phyloP scores from a whole-genome alignment of 2,329 filamentous ascomycete genomes.

The Penicillium sp. region DNA sequence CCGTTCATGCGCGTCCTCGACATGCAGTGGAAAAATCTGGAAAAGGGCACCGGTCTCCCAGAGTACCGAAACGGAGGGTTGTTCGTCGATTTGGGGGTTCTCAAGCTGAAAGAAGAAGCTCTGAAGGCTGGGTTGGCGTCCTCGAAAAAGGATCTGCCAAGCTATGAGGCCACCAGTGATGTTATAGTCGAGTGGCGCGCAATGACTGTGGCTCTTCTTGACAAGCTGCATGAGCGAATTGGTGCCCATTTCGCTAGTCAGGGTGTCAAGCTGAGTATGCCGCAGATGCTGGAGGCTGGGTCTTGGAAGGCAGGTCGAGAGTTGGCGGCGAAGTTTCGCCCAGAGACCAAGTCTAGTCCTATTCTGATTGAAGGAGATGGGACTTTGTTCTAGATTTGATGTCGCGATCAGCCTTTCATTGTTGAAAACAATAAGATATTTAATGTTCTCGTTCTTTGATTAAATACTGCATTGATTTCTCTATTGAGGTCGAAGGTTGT shows the following conservation, averaged over 20 bases:
- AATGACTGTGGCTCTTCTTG: conserved; percentile 62
- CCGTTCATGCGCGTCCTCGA: conserved; percentile 58
- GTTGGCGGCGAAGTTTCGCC: conserved; percentile 36
- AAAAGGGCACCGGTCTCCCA: conserved; percentile 66
- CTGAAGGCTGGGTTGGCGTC: conserved; percentile 48
- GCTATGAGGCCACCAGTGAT: conserved; percentile 62
- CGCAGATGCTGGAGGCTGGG: conserved; percentile 57
- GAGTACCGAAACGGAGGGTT: conserved; percentile 74
- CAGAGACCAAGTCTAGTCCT: conserved; percentile 38
- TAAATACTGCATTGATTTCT: too few relatives aligned
- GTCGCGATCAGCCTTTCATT: not conserved
- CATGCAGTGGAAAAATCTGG: conserved; percentile 54
- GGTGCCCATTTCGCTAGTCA: conserved; percentile 41
- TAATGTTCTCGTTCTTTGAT: not conserved
- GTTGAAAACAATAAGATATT: not conserved
- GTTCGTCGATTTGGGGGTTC: conserved; percentile 61
- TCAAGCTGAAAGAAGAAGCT: conserved; percentile 53
- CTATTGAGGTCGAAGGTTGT: too few relatives aligned
- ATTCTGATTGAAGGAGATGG: conserved; percentile 44
- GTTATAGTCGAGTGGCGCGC: conserved; percentile 68
- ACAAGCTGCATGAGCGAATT: conserved; percentile 55
- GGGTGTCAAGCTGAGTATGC: conserved; percentile 46
- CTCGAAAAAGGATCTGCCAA: conserved; percentile 41
- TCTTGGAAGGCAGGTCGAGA: conserved; percentile 54
- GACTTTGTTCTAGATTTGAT: conserved; percentile 36